These are phyloP conservation scores for Tolypocladium inflatum DNA, from an alignment of 2,329 filamentous ascomycete species.

Conservation along the genomic window DNA sequence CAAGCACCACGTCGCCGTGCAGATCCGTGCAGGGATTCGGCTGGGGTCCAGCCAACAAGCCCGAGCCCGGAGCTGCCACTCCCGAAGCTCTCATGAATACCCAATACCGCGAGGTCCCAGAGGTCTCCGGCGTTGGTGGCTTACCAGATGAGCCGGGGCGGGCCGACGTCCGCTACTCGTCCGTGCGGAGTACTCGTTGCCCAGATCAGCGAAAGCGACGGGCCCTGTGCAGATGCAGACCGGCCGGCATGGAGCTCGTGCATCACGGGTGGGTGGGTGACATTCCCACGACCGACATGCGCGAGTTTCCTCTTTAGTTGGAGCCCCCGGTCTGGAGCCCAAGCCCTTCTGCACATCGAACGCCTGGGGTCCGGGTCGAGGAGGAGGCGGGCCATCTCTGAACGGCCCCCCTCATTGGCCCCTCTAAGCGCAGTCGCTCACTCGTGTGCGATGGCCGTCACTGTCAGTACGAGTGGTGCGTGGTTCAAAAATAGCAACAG, in stretches of 20 bases:
- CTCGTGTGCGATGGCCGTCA: slow-evolving; percentile 15
- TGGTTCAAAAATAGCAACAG: slow-evolving; percentile 30
- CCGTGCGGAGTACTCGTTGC: background rate
- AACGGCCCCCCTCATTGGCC: slow-evolving; percentile 31
- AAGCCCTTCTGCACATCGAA: background rate
- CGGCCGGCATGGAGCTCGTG: background rate
- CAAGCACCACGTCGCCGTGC: background rate
- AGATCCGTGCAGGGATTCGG: background rate
- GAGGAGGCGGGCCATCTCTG: slow-evolving; percentile 10
- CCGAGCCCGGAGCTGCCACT: background rate
- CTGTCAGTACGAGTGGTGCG: slow-evolving; percentile 5
- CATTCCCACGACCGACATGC: slow-evolving; percentile 3
- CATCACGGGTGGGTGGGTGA: slow-evolving; percentile 4
- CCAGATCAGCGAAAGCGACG: background rate
- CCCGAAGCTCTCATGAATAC: background rate
- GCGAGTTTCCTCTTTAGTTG: slow-evolving; percentile 6
- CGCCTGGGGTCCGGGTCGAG: background rate
- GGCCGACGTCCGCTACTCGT: background rate
- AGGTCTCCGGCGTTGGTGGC: background rate
- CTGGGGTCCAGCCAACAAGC: background rate
- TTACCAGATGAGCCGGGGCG: background rate
- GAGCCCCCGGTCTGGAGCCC: background rate
- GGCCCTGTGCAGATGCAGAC: background rate
- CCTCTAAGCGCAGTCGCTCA: slow-evolving; percentile 34
- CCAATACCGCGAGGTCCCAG: background rate